These are phyloP conservation scores for Serendipita sp. DNA, from an alignment of 768 basidiomycete genomes.

Conservation along the genomic window DNA sequence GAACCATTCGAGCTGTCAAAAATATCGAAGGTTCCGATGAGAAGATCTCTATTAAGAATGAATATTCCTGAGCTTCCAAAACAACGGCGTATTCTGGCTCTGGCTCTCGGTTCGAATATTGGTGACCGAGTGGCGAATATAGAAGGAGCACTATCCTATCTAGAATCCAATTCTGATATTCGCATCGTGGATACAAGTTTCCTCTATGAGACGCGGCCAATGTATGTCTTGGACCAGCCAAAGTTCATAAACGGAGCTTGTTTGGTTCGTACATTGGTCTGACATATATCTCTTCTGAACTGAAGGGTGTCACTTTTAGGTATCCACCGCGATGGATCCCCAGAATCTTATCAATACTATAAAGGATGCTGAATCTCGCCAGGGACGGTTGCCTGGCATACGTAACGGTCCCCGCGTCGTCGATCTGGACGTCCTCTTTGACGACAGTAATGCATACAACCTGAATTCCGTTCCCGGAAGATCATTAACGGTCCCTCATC, in stretches of 20 bases:
- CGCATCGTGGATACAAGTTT: slow-evolving; percentile 64
- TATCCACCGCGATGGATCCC: slow-evolving; percentile 58
- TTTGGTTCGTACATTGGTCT: slow-evolving; percentile 37
- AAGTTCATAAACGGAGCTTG: slow-evolving; percentile 85
- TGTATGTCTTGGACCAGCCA: slow-evolving; percentile 90
- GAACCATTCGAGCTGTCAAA: not conserved
- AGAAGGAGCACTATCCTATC: slow-evolving; percentile 51
- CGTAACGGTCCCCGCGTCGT: slow-evolving; percentile 79
- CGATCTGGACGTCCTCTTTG: slow-evolving; percentile 78
- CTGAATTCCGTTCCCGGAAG: slow-evolving; percentile 33
- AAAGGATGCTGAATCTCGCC: slow-evolving; percentile 53
- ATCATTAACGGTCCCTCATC: slow-evolving; percentile 76
- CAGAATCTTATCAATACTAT: slow-evolving; percentile 39
- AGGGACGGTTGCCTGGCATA: slow-evolving; percentile 66
- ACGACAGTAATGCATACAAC: slow-evolving; percentile 45
- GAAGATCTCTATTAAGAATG: not conserved
- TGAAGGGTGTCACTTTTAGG: slow-evolving; percentile 26
- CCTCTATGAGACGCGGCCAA: slow-evolving; percentile 83
- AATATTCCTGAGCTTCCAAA: not conserved
- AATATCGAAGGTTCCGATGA: not conserved
- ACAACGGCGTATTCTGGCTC: slow-evolving; percentile 27
- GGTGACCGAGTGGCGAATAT: slow-evolving; percentile 78
- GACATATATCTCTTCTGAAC: not conserved
- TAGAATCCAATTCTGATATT: slow-evolving; percentile 36
- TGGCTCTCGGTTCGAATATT: slow-evolving; percentile 83